phyloP scores from a whole-genome alignment of 371 early-diverging fungal genomes.

The Coelomomyces lativittatus region DNA sequence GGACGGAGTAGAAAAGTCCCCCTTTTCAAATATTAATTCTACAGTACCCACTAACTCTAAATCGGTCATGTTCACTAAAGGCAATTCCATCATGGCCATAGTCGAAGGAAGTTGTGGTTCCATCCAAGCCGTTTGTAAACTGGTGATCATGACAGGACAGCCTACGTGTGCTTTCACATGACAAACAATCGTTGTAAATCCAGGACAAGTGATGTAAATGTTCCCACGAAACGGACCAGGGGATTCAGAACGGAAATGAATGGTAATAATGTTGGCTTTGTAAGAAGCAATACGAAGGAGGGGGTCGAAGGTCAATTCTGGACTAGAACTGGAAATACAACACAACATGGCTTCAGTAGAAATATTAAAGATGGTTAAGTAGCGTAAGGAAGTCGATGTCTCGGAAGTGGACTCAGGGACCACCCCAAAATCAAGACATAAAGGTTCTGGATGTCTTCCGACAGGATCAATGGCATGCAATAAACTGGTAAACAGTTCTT shows the following conservation, averaged over 20 bases:
- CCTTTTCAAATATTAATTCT: too few species aligned
- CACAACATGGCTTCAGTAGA: constrained; percentile 14
- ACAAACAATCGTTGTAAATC: constrained; percentile 25
- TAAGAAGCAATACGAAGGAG: constrained; percentile 18
- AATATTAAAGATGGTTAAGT: constrained; percentile 28
- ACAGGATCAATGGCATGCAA: neutral
- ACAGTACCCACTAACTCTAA: neutral
- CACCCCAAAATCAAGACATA: neutral
- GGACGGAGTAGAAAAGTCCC: too few species aligned
- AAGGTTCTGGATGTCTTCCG: neutral
- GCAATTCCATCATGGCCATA: constrained; percentile 6
- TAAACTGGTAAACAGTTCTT: neutral
- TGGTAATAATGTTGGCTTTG: constrained; percentile 25
- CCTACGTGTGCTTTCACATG: constrained; percentile 21
- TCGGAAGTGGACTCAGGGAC: neutral
- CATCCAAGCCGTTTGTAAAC: neutral
- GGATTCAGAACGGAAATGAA: constrained; percentile 5
- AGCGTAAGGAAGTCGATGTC: constrained; percentile 5
- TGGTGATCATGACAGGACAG: constrained; percentile 16
- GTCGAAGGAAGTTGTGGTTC: constrained; percentile 8
- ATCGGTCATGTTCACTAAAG: constrained; percentile 17
- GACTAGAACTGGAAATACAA: constrained; percentile 15
- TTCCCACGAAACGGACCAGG: neutral
- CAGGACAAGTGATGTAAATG: constrained; percentile 18
- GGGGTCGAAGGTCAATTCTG: constrained; percentile 10